Base-by-base conservation (phyloP, 305 asterid species). In the Stenogyne calaminthoides region DNA sequence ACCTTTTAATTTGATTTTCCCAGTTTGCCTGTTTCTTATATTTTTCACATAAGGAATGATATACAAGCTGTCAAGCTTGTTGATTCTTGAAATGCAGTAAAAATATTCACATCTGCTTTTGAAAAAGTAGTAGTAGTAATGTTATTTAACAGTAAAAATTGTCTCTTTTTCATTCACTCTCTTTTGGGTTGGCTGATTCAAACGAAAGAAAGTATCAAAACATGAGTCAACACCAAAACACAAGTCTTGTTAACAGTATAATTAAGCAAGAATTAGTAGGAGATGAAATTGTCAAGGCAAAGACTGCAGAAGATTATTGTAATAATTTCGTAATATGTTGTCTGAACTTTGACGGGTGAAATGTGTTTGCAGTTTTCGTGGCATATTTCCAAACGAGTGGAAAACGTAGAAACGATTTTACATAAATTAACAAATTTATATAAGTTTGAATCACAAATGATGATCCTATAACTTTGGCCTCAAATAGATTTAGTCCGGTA, bases 201-300 rank as follows among this genome's bases (percentile, higher is more conserved):
- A 79, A 64, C 71, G 34, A 40, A 18, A 73, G 54, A 72, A 46
- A 69, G 77, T 47, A 46, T 34, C 65, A 51, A 44, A 63, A 69
- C 61, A 37, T 11, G 67, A 74, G 83, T 70, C 75, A 71, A 75
- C 77, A 36, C 78, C 78, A 71, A 47, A 60, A 70, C 55, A 70
- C 12, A 70, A 63, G 74, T 69, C 70, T 54, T 52, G 42, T 37
- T 37, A 64, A 11, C 34, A 70, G 44, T 62, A 40, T 32, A 10
- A 29, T 39, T 49, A 29, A 15, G 65, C 22, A 62, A 54, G 72
- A 76, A 69, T 61, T 64, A 62, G 54, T 6, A 52, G 71, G 64
- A 70, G 55, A 67, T 39, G 22, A 64, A 37, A 49, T 69, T 54
- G 68, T 34, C 49, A 22, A 61, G 37, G 58, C 55, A 71, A 20